A percentile compares a stretch with the other conserved stretches of the same genome.
These are phyloP conservation scores for Pichia sp. DNA, from an alignment of 1,139 yeast species.

Conservation along the genomic window DNA sequence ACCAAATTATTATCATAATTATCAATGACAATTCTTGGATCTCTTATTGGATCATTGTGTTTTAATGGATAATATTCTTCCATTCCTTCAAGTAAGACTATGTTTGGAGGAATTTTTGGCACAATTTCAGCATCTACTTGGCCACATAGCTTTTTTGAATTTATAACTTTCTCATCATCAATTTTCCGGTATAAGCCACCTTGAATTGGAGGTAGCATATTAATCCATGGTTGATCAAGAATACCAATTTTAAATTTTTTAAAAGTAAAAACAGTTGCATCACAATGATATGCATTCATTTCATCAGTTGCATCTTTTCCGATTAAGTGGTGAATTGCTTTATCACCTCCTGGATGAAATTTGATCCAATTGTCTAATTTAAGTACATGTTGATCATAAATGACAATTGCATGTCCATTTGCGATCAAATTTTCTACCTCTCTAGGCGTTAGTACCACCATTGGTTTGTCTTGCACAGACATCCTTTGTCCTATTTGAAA, in stretches of 20 bases:
- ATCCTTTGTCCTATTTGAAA: not conserved
- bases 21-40: constrained; percentile 49
- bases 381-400: constrained; percentile 55
- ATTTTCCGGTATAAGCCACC: constrained; percentile 52
- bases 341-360: constrained; percentile 85
- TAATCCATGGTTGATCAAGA: constrained; percentile 60
- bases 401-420: constrained; percentile 63
- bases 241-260: constrained; percentile 55
- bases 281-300: constrained; percentile 74
- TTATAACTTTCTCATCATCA: constrained; percentile 16
- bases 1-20: constrained; percentile 54
- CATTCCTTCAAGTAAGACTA: constrained; percentile 35
- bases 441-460: constrained; percentile 4
- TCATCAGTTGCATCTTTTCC: constrained; percentile 92
- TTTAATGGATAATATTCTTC: constrained; percentile 35
- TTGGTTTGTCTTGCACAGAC: too few species aligned
- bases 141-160: constrained; percentile 29
- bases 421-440: constrained; percentile 53
- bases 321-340: constrained; percentile 74
- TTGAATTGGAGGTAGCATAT: constrained; percentile 82
- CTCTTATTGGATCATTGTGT: constrained; percentile 37
- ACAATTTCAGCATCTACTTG: constrained; percentile 33
- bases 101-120: constrained; percentile 49
- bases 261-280: constrained; percentile 48
- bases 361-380: constrained; percentile 65